Evolutionary conservation across 495 filamentous ascomycete species (phyloP).

Genomic region (Xylaria sp.): DNA sequence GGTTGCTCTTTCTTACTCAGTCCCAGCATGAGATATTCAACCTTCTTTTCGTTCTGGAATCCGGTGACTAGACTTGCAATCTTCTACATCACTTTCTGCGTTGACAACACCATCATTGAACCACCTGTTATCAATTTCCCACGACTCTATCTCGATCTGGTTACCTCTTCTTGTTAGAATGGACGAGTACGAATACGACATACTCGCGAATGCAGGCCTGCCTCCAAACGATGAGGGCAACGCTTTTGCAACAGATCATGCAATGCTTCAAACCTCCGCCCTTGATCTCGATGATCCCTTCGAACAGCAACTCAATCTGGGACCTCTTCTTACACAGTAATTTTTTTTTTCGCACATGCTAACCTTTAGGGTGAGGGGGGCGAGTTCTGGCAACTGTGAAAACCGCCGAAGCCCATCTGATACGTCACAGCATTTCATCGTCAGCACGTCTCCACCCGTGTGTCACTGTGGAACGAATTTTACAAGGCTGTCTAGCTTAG

Average conservation of each 20-base stretch:
- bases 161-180: not conserved
- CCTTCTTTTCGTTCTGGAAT: not conserved
- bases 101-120: not conserved
- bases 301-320: not conserved
- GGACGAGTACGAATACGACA: not conserved
- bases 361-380: not conserved
- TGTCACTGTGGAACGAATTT: not conserved
- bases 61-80: not conserved
- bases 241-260: not conserved
- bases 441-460: not conserved
- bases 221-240: not conserved
- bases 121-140: not conserved
- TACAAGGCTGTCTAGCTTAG: not conserved
- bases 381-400: too few species aligned
- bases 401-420: not conserved
- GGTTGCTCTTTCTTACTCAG: too few species aligned
- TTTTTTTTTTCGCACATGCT: constrained; percentile 1
- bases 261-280: not conserved
- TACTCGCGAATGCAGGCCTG: not conserved
- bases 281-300: not conserved
- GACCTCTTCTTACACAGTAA: not conserved
- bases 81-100: not conserved
- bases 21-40: not conserved
- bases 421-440: not conserved
- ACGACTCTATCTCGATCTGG: not conserved